These are phyloP conservation scores for Schwanniomyces pseudopolymorphus DNA, from an alignment of 805 yeast genomes.

Conservation along the genomic window DNA sequence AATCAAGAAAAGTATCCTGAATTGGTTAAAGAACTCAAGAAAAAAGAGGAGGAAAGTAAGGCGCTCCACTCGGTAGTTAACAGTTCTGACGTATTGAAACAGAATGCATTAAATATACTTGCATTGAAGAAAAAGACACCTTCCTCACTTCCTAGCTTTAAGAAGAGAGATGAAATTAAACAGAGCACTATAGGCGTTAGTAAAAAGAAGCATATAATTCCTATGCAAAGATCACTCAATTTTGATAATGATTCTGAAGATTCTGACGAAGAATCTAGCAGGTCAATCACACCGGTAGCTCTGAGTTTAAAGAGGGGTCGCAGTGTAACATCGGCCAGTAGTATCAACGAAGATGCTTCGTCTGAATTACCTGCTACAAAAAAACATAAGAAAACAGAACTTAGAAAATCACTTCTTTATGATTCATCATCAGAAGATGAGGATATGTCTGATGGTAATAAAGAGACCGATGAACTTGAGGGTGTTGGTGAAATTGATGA, in stretches of 20 bases:
- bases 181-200: constrained; percentile 7
- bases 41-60: constrained; percentile 21
- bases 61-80: constrained; percentile 13
- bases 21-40: constrained; percentile 33
- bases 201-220: constrained; percentile 40
- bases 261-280: constrained; percentile 35
- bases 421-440: constrained; percentile 34
- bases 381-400: constrained; percentile 24
- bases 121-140: constrained; percentile 18
- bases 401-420: constrained; percentile 29
- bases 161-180: constrained; percentile 25
- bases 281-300: constrained; percentile 35
- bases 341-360: constrained; percentile 13
- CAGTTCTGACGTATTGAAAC: constrained; percentile 9
- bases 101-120: constrained; percentile 25
- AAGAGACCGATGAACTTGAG: neutral
- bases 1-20: constrained; percentile 60
- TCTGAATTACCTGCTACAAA: constrained; percentile 12
- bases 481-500: constrained; percentile 16
- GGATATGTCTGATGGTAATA: constrained; percentile 19
- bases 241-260: constrained; percentile 36
- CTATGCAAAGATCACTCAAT: constrained; percentile 57
- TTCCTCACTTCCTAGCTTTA: constrained; percentile 32
- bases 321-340: constrained; percentile 22
- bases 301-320: constrained; percentile 28